Evolutionary conservation across 306 rosid genomes (phyloP).

Genomic region (Fragaria vesca): DNA sequence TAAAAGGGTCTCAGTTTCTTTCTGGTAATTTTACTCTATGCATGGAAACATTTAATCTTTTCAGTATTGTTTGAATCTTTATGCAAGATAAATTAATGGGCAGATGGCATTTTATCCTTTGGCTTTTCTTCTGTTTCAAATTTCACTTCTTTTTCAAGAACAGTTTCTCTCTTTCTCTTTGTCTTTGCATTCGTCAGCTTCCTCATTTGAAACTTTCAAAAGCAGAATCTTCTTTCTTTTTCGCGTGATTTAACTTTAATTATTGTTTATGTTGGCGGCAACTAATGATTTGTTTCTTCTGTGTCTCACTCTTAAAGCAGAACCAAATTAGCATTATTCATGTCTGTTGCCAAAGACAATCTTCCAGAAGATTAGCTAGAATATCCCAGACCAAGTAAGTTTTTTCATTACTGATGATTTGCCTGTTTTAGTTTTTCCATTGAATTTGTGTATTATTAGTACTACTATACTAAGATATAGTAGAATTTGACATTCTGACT

Average conservation of each 20-base stretch:
- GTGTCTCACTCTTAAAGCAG: slow-evolving; percentile 30
- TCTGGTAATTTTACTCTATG: neutral
- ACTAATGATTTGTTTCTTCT: slow-evolving; percentile 42
- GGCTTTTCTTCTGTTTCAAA: slow-evolving; percentile 5
- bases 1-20: slow-evolving; percentile 9
- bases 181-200: slow-evolving; percentile 7
- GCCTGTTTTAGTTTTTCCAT: slow-evolving; percentile 11
- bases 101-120: neutral
- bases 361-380: slow-evolving; percentile 26
- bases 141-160: neutral
- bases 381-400: slow-evolving; percentile 41
- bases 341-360: slow-evolving; percentile 48
- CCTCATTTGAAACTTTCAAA: slow-evolving; percentile 32
- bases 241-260: slow-evolving; percentile 15
- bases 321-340: slow-evolving; percentile 38
- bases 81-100: neutral
- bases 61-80: neutral
- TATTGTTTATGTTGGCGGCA: slow-evolving; percentile 23
- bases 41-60: neutral
- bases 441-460: slow-evolving; percentile 4
- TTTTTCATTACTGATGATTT: slow-evolving; percentile 18
- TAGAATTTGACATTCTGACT: slow-evolving; percentile 39
- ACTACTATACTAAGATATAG: neutral
- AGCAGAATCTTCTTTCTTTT: slow-evolving; percentile 33
- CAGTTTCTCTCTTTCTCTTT: neutral